Evolutionary conservation across 2,329 filamentous ascomycete genomes (phyloP), one percentile per base, ranked within the genome.

Genomic region (Lasiodiplodia hormozganensis): DNA sequence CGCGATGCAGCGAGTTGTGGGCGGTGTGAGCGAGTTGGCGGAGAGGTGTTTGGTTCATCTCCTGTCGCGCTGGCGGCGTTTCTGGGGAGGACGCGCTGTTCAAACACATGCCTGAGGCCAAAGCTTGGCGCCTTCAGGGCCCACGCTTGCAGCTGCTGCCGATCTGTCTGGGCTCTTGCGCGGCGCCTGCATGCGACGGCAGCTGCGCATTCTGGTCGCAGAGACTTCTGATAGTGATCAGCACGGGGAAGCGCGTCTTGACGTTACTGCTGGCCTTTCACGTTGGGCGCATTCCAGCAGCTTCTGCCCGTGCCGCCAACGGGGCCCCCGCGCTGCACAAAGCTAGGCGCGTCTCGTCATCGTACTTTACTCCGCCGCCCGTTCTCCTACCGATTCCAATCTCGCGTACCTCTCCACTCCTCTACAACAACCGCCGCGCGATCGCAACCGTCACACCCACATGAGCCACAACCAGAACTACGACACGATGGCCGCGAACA

Each of bases 401-500:
- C 65, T 60, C 56, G 40, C 65, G 25, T n/a, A 23, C 25, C 38
- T 23, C 53, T 38, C 65, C 65, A 36, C 28, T 43, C 40, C 65
- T 51, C 23, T 49, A 23, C 28, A 21, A 54, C 28, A 47, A 18
- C 36, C 7, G 8, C n/a, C 56, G 49, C 43, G 8, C 43, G 43
- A n/a, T 21, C 43, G n/a, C 18, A 11, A 34, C 21, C 54, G 11
- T 28, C 54, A 52, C 54, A 43, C 57, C 2, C 43, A 52, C 43
- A 68, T 62, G 56, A 68, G 53, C 43, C 14, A 16, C 54, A 25
- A 31, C 38, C 21, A 28, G 14, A 65, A 65, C 51, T 68, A 68
- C 67, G 57, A 54, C 51, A 68, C 67, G 51, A 68, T 68, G 67
- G 67, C 67, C 58, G 58, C 68, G 34, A 93, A 88, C 74, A 85